phyloP scores from a whole-genome alignment of 495 filamentous ascomycete genomes.

The Daldinia loculata region DNA sequence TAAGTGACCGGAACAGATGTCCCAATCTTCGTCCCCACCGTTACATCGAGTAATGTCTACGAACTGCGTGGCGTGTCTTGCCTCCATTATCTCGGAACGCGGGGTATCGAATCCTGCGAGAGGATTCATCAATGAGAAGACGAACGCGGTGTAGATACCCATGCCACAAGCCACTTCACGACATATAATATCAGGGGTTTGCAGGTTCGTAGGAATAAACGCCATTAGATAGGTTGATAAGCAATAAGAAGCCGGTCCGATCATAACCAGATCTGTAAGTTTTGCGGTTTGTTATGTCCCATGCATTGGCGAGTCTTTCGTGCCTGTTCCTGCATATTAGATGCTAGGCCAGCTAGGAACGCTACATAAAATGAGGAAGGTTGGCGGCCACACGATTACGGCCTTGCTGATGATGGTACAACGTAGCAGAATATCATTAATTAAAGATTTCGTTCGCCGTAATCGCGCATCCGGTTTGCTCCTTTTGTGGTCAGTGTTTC shows the following conservation, averaged over 20 bases:
- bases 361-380: slow-evolving; percentile 30
- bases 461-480: slow-evolving; percentile 16
- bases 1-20: slow-evolving; percentile 33
- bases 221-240: slow-evolving; percentile 11
- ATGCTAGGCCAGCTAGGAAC: background rate
- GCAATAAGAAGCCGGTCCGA: slow-evolving; percentile 19
- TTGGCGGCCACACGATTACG: background rate
- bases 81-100: slow-evolving; percentile 25
- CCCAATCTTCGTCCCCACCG: slow-evolving; percentile 31
- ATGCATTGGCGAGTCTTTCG: slow-evolving; percentile 6
- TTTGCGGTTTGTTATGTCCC: background rate
- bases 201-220: background rate
- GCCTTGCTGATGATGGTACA: slow-evolving; percentile 4
- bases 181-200: background rate
- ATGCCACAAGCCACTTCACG: background rate
- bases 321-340: slow-evolving; percentile 28
- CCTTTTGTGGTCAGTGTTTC: slow-evolving; percentile 3
- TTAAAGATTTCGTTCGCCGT: background rate
- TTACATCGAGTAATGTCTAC: slow-evolving; percentile 38
- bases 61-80: slow-evolving; percentile 11
- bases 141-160: background rate
- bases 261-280: slow-evolving; percentile 23
- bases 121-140: background rate
- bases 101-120: slow-evolving; percentile 33
- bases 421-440: slow-evolving; percentile 21